Evolutionary conservation across 352 stramenopile genomes (phyloP), one percentile per base, ranked within the genome.

Genomic region (Pythium oligandrum): DNA sequence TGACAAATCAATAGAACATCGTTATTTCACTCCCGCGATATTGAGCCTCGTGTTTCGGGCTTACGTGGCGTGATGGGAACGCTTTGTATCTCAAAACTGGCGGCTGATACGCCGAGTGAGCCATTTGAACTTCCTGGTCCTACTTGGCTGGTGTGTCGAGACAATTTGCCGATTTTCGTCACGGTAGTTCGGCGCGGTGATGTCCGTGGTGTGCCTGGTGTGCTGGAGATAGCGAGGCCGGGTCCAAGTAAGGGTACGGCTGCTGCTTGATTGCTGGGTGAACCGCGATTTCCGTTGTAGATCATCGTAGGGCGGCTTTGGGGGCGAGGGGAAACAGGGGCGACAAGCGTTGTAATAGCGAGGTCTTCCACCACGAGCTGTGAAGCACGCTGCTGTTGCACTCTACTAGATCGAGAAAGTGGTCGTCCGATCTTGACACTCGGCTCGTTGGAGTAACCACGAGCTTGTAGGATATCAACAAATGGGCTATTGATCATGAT

Each of bases 361-460:
- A 61, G 45, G 38, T 61, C 53, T 50, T 54, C n/a, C 12, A 44
- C 48, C 5, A 48, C 8, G 2, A 38, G 17, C 30, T 55, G 38
- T 3, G 57, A 55, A n/a, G 43, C 10, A 2, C 39, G 58, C n/a
- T 59, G 47, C 36, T 60, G 44, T 33, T 54, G 48, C 4, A 53
- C 33, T 30, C 40, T 38, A 50, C 50, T 59, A 5, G 40, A 32
- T 6, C 58, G 51, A n/a, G 51, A 53, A 7, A 40, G 6, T 11
- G 52, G 47, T 1, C 58, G 58, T 4, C 37, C 47, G 31, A 55
- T 31, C 36, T 57, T 63, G 30, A 44, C 26, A 5, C 36, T 4
- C 7, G 52, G 11, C 38, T 62, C 58, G 8, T 59, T 26, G 17
- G 17, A 43, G 51, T 57, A 57, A 8, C 51, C 46, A 35, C 46